Evolutionary conservation across 345 rosid species (phyloP).

Genomic region (Passiflora organensis): DNA sequence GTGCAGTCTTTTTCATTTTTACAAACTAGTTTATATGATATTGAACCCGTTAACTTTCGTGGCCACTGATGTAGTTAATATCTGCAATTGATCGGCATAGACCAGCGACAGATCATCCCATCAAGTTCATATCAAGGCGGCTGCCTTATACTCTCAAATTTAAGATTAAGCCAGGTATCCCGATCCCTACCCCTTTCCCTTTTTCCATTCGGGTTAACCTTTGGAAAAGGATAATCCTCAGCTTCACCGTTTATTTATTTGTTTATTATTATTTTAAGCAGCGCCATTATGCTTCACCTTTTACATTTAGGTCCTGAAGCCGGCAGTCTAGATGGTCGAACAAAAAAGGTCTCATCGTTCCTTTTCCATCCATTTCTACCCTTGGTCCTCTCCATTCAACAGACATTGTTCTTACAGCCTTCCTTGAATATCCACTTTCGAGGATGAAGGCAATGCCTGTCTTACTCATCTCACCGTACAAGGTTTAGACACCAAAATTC

Average conservation of each 20-base stretch:
- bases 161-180: conserved; percentile 84
- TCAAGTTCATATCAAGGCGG: conserved; percentile 77
- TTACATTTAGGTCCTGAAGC: conserved; percentile 75
- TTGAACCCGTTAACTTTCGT: background rate
- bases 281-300: background rate
- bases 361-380: conserved; percentile 93
- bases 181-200: too few relatives aligned
- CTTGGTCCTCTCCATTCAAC: conserved; percentile 82
- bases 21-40: too few relatives aligned
- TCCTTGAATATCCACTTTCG: conserved; percentile 89
- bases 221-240: too few relatives aligned
- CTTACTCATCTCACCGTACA: too few relatives aligned
- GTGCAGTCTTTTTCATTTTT: too few relatives aligned
- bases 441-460: conserved; percentile 30
- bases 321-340: conserved; percentile 44
- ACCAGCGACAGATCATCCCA: conserved; percentile 71
- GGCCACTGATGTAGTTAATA: conserved; percentile 48
- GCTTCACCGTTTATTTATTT: too few relatives aligned
- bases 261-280: too few relatives aligned
- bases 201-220: too few relatives aligned
- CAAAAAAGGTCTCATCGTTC: conserved; percentile 70
- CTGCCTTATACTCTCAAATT: conserved; percentile 57
- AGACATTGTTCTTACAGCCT: conserved; percentile 58
- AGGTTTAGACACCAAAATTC: too few relatives aligned
- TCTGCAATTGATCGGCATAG: conserved; percentile 77